A percentile compares a stretch with the other conserved stretches of the same genome.
phyloP scores from a whole-genome alignment of 208 protist genomes.

The Crithidia bombi region DNA sequence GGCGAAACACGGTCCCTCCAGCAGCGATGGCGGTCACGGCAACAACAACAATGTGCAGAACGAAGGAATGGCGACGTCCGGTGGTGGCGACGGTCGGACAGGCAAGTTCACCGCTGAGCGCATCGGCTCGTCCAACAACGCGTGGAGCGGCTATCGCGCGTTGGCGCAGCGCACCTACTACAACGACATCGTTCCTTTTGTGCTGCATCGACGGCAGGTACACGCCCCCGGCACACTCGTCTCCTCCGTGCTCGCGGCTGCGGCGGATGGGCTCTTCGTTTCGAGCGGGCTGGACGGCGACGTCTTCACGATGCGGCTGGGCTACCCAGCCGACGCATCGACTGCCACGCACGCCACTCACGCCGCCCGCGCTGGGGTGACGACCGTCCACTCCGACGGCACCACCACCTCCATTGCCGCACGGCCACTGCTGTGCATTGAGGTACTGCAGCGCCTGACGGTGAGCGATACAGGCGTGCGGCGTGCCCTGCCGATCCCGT shows the following conservation, averaged over 20 bases:
- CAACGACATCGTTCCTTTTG: conserved; percentile 28
- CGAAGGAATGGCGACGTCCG: not conserved
- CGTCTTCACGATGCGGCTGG: conserved; percentile 41
- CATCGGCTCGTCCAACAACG: conserved; percentile 30
- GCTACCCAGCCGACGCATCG: conserved; percentile 3
- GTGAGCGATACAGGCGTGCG: conserved; percentile 45
- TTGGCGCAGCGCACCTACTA: conserved; percentile 37
- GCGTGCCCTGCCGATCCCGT: conserved; percentile 33
- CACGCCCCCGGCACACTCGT: conserved; percentile 41
- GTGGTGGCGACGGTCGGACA: conserved; percentile 1
- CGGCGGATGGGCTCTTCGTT: conserved; percentile 37
- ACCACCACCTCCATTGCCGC: conserved; percentile 1
- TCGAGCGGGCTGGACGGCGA: conserved; percentile 50
- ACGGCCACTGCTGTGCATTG: conserved; percentile 24
- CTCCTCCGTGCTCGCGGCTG: conserved; percentile 35
- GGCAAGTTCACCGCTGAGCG: conserved; percentile 17
- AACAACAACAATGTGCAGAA: not conserved
- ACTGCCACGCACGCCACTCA: not conserved
- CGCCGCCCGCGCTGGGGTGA: not conserved
- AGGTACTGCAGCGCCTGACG: conserved; percentile 30
- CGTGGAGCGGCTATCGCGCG: conserved; percentile 32
- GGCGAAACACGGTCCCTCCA: no score
- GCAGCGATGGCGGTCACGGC: not conserved
- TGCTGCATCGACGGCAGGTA: conserved; percentile 28
- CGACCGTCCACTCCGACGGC: conserved; percentile 5